These are phyloP conservation scores for Rhodocollybia butyracea DNA, from an alignment of 768 basidiomycete genomes.

Conservation along the genomic window DNA sequence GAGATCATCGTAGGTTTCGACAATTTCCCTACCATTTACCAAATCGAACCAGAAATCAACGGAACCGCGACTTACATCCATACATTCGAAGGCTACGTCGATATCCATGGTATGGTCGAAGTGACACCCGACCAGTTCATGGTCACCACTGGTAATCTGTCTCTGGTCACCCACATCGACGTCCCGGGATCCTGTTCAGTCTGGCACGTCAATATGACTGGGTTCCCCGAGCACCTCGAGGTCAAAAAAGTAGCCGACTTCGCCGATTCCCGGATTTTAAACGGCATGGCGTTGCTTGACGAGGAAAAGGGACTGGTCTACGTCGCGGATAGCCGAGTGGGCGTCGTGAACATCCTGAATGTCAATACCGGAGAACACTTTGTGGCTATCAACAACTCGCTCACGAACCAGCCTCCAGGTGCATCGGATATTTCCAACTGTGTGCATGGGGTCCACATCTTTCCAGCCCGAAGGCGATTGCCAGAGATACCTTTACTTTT, in stretches of 20 bases:
- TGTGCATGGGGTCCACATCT: background rate
- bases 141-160: background rate
- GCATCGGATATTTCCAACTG: background rate
- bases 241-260: constrained; percentile 2
- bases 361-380: background rate
- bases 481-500: constrained; percentile 1
- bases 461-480: background rate
- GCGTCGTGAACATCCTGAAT: background rate
- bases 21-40: background rate
- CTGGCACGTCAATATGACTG: constrained; percentile 1
- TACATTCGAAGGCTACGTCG: background rate
- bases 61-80: background rate
- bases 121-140: background rate
- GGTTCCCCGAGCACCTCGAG: background rate
- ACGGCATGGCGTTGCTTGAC: background rate
- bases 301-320: background rate
- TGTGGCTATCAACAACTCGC: background rate
- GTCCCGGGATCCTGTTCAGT: background rate
- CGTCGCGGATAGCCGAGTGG: constrained; percentile 3
- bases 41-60: constrained; percentile 3
- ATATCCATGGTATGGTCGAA: background rate
- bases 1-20: constrained; percentile 1
- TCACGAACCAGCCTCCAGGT: constrained; percentile 1
- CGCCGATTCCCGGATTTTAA: background rate
- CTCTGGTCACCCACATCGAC: constrained; percentile 4